phyloP scores from a whole-genome alignment of 2,329 filamentous ascomycete species.

The Rhynchosporium agropyri region DNA sequence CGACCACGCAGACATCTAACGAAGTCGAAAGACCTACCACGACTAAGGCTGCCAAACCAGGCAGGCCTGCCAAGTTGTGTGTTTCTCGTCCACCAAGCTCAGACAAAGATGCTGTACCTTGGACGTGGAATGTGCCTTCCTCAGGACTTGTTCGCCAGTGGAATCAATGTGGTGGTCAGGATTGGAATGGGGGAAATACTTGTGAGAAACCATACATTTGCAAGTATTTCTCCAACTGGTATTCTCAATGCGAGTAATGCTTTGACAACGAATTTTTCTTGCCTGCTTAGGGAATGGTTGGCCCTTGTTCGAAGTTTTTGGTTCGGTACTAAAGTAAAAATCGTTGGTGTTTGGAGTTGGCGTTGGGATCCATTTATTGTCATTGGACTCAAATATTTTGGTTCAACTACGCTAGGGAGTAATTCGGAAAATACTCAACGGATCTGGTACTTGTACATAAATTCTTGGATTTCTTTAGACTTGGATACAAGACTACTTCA shows the following conservation, averaged over 20 bases:
- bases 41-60: constrained; percentile 11
- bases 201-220: constrained; percentile 31
- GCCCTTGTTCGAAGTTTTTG: neutral
- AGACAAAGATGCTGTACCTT: neutral
- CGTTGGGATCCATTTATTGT: too few species aligned
- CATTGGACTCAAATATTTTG: too few species aligned
- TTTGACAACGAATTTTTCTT: neutral
- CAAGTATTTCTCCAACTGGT: constrained; percentile 27
- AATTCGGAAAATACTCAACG: too few species aligned
- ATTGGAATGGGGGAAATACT: constrained; percentile 29
- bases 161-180: constrained; percentile 34
- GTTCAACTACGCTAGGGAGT: too few species aligned
- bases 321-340: neutral
- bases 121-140: neutral
- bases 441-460: too few species aligned
- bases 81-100: neutral
- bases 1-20: neutral
- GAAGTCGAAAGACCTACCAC: neutral
- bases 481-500: too few species aligned
- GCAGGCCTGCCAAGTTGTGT: constrained; percentile 4
- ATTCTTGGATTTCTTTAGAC: too few species aligned
- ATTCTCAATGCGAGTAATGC: constrained; percentile 31
- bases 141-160: constrained; percentile 17
- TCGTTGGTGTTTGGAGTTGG: too few species aligned
- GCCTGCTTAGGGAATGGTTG: neutral